Evolutionary conservation across 345 rosid genomes (phyloP).

Genomic region (Brassica napus): Da-Ae NC_063437.1:1657001-1657500

Average conservation of each 20-base stretch:
- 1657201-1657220: not conserved
- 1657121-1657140: slow-evolving; percentile 8
- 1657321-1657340: not conserved
- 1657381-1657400: slow-evolving; percentile 9
- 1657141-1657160: not conserved
- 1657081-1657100: not conserved
- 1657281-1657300: no score
- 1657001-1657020: not conserved
- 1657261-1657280: no score
- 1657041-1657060: not conserved
- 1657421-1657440: slow-evolving; percentile 27
- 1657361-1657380: slow-evolving; percentile 23
- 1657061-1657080: not conserved
- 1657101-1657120: not conserved
- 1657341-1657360: slow-evolving; percentile 11
- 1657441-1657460: slow-evolving; percentile 20
- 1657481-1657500: slow-evolving; percentile 7
- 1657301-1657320: not conserved
- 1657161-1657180: slow-evolving; percentile 20
- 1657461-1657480: slow-evolving; percentile 22
- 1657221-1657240: no score
- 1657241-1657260: no score
- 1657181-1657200: not conserved
- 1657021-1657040: slow-evolving; percentile 2
- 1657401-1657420: slow-evolving; percentile 19